Conservation (phyloP, 2,329 filamentous ascomycete genomes). For the Penicillium sp. region DNA sequence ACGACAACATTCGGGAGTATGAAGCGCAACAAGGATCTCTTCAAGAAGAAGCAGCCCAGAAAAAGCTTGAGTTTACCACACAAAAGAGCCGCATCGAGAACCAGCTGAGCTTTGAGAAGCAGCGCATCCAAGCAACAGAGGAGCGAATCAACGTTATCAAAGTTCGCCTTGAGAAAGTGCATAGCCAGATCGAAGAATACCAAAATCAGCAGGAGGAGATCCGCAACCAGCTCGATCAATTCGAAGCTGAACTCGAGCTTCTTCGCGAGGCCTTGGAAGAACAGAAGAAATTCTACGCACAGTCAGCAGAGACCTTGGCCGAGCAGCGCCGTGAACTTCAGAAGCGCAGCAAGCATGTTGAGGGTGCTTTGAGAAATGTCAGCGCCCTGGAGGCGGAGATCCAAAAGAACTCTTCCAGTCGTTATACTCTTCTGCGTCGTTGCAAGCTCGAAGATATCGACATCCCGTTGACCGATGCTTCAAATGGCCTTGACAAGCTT, state of each 20-base stretch:
- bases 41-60: slow-evolving; percentile 85
- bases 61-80: slow-evolving; percentile 80
- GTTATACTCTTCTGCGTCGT: slow-evolving; percentile 80
- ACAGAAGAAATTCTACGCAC: slow-evolving; percentile 66
- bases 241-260: slow-evolving; percentile 75
- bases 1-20: slow-evolving; percentile 86
- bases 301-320: slow-evolving; percentile 74
- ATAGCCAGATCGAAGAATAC: slow-evolving; percentile 69
- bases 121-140: slow-evolving; percentile 69
- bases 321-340: slow-evolving; percentile 78
- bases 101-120: slow-evolving; percentile 65
- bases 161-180: slow-evolving; percentile 65
- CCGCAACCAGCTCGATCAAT: slow-evolving; percentile 69
- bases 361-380: slow-evolving; percentile 72
- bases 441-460: slow-evolving; percentile 94
- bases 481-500: slow-evolving; percentile 71
- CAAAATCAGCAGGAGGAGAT: slow-evolving; percentile 72
- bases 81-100: slow-evolving; percentile 68
- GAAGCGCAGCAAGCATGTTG: slow-evolving; percentile 81
- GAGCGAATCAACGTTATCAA: slow-evolving; percentile 70
- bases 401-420: slow-evolving; percentile 78
- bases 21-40: slow-evolving; percentile 89
- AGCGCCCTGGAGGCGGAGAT: slow-evolving; percentile 79
- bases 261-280: slow-evolving; percentile 71
- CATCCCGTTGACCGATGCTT: slow-evolving; percentile 74